These are phyloP conservation scores for Hanseniaspora occidentalis DNA, from an alignment of 805 yeast genomes.

Conservation along the genomic window DNA sequence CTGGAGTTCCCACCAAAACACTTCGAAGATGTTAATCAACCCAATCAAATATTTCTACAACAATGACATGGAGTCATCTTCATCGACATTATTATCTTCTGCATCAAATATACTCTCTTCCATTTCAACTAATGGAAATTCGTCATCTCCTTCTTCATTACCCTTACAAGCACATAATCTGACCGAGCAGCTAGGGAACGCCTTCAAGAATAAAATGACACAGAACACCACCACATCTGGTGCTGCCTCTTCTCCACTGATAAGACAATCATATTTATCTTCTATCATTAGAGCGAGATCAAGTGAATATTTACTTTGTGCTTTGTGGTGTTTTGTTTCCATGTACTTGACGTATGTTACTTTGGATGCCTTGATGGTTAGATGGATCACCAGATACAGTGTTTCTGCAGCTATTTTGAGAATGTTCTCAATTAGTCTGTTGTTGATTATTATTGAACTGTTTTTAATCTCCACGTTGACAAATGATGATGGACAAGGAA, in stretches of 20 bases:
- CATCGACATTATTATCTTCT: background rate
- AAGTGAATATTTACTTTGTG: constrained; percentile 70
- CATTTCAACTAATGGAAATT: too few relatives aligned
- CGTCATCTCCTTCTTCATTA: too few relatives aligned
- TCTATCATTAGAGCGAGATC: constrained; percentile 48
- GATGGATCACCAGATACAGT: constrained; percentile 90
- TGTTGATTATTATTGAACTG: constrained; percentile 59
- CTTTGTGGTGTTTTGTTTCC: constrained; percentile 87
- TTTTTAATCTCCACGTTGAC: constrained; percentile 56
- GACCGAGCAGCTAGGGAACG: too few relatives aligned
- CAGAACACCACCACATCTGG: too few relatives aligned
- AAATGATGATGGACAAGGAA: constrained; percentile 23
- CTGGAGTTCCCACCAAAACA: constrained; percentile 4
- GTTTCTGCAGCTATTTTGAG: constrained; percentile 80
- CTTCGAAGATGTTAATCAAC: background rate
- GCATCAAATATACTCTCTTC: background rate
- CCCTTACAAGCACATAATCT: too few relatives aligned
- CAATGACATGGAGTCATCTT: constrained; percentile 16
- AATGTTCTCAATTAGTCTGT: constrained; percentile 69
- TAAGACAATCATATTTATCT: constrained; percentile 13
- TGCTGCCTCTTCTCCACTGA: constrained; percentile 15
- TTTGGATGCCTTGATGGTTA: constrained; percentile 76
- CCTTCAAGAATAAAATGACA: too few relatives aligned
- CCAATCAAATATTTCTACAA: background rate
- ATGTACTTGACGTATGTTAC: constrained; percentile 75